Conservation (phyloP, 352 stramenopile species). For the Globisporangium canariense region DNA sequence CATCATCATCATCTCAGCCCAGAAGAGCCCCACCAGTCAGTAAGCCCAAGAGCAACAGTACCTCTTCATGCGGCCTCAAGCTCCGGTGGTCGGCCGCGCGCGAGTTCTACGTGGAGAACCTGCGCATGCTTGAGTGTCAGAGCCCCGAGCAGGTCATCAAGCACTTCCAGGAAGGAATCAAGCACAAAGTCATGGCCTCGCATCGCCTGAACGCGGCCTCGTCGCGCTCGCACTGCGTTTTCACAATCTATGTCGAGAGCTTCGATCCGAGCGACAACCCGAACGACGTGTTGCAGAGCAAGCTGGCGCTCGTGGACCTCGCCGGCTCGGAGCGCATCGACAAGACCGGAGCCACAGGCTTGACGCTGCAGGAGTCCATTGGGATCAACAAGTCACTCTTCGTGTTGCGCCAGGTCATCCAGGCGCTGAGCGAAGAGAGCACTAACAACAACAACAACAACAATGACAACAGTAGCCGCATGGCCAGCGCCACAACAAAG, state of each 20-base stretch:
- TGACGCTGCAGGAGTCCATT: slow-evolving; percentile 54
- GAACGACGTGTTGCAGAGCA: slow-evolving; percentile 39
- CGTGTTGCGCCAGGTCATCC: slow-evolving; percentile 54
- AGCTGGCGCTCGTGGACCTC: slow-evolving; percentile 61
- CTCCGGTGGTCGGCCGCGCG: slow-evolving; percentile 44
- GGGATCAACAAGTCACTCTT: slow-evolving; percentile 71
- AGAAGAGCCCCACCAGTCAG: background rate
- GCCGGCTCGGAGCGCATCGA: slow-evolving; percentile 57
- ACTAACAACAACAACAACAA: background rate
- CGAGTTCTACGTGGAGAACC: slow-evolving; percentile 65
- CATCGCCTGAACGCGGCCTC: slow-evolving; percentile 52
- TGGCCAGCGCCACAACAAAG: background rate
- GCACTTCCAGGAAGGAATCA: slow-evolving; percentile 52
- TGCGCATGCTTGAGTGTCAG: slow-evolving; percentile 37
- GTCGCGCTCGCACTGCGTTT: slow-evolving; percentile 52
- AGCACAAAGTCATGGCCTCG: slow-evolving; percentile 64
- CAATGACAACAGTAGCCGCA: no score
- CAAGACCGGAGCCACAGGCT: slow-evolving; percentile 50
- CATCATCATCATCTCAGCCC: background rate
- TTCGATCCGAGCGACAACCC: slow-evolving; percentile 27
- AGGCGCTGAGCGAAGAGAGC: slow-evolving; percentile 42
- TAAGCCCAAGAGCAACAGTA: background rate
- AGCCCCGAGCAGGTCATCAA: slow-evolving; percentile 39
- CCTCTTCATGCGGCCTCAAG: slow-evolving; percentile 22
- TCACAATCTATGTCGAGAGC: slow-evolving; percentile 56